phyloP scores from a whole-genome alignment of 2,329 filamentous ascomycete genomes.

The Stylonectria norvegica region DNA sequence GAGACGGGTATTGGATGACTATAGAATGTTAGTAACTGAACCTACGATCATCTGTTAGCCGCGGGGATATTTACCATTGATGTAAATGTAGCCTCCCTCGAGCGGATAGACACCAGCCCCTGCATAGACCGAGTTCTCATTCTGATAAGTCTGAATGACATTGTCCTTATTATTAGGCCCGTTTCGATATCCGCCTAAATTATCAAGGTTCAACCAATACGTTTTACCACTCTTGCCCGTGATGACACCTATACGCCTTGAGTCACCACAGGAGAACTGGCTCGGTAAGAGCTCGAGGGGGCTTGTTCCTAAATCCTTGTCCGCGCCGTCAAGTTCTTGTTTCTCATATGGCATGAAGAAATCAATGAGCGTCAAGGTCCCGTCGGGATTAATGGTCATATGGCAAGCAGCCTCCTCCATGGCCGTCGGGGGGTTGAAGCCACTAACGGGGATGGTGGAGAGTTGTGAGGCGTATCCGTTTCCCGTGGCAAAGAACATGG shows the following conservation, averaged over 20 bases:
- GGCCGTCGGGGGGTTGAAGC: constrained; percentile 37
- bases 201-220: constrained; percentile 42
- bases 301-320: constrained; percentile 48
- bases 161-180: constrained; percentile 36
- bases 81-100: constrained; percentile 48
- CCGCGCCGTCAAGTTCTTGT: constrained; percentile 45
- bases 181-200: constrained; percentile 40
- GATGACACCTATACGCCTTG: constrained; percentile 47
- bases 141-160: constrained; percentile 43
- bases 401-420: constrained; percentile 46
- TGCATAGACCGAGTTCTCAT: constrained; percentile 44
- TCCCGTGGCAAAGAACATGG: constrained; percentile 38
- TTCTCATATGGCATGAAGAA: constrained; percentile 57
- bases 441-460: constrained; percentile 35
- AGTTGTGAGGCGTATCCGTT: constrained; percentile 42
- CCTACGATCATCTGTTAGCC: background rate
- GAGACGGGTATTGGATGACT: constrained; percentile 51
- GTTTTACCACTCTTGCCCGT: constrained; percentile 51
- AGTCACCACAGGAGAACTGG: constrained; percentile 41
- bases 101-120: constrained; percentile 47
- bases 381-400: constrained; percentile 39
- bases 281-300: constrained; percentile 42
- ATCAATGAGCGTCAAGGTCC: constrained; percentile 44
- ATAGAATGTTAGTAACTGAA: constrained; percentile 9
- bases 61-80: constrained; percentile 29